These are phyloP conservation scores for Zygosaccharomyces gambellarensis DNA, from an alignment of 805 yeast species.

Conservation along the genomic window DNA sequence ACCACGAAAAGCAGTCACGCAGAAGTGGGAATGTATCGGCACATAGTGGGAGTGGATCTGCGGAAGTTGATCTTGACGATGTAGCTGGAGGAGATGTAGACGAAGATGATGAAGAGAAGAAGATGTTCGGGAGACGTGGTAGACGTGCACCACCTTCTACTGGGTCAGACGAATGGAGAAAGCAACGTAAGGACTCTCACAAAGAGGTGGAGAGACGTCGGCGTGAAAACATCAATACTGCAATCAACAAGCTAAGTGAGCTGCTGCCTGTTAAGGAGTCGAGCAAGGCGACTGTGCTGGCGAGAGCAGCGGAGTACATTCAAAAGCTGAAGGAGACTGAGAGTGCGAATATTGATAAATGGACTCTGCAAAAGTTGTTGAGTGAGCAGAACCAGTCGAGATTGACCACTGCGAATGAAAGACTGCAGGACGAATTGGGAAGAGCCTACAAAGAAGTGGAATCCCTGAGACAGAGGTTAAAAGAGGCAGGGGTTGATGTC, in stretches of 20 bases:
- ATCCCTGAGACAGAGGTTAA: slow-evolving; percentile 50
- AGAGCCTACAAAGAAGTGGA: slow-evolving; percentile 91
- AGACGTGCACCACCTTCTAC: slow-evolving; percentile 29
- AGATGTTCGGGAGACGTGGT: slow-evolving; percentile 22
- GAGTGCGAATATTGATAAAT: slow-evolving; percentile 82
- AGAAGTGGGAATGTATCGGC: slow-evolving; percentile 4
- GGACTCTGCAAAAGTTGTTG: slow-evolving; percentile 88
- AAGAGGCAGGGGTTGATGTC: slow-evolving; percentile 7
- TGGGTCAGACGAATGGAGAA: slow-evolving; percentile 32
- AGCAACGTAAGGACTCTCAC: slow-evolving; percentile 79
- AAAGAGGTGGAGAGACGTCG: slow-evolving; percentile 93
- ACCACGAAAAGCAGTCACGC: background rate
- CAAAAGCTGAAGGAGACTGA: slow-evolving; percentile 86
- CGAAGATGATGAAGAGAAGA: slow-evolving; percentile 16
- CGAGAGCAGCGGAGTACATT: slow-evolving; percentile 86
- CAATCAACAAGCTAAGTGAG: slow-evolving; percentile 75
- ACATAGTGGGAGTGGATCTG: slow-evolving; percentile 1
- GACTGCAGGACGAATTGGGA: slow-evolving; percentile 80
- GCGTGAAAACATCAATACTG: slow-evolving; percentile 80
- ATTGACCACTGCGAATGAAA: slow-evolving; percentile 77
- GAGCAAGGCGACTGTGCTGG: slow-evolving; percentile 85
- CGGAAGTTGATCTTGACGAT: slow-evolving; percentile 1
- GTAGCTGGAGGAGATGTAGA: slow-evolving; percentile 1
- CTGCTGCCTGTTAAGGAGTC: slow-evolving; percentile 72
- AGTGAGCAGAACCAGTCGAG: slow-evolving; percentile 90